Percentiles rank a stretch among this genome's conserved stretches.
phyloP scores from a whole-genome alignment of 352 stramenopile genomes.

The Elongisporangium prolatum region DNA sequence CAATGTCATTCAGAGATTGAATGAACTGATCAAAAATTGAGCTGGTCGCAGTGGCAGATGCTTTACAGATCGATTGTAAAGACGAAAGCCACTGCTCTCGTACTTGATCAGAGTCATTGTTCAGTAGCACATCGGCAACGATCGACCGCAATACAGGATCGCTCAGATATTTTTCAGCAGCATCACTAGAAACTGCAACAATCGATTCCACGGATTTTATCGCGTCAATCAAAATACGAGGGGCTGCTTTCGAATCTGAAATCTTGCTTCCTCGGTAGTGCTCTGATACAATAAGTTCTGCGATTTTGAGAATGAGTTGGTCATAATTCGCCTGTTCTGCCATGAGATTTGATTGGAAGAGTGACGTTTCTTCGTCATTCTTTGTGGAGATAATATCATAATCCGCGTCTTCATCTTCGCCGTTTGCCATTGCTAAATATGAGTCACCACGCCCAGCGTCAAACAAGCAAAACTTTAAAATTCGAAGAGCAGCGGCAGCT shows the following conservation, averaged over 20 bases:
- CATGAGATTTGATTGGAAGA: slow-evolving; percentile 36
- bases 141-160: slow-evolving; percentile 32
- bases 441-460: slow-evolving; percentile 54
- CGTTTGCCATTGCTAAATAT: slow-evolving; percentile 29
- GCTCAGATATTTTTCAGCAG: slow-evolving; percentile 63
- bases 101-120: slow-evolving; percentile 67
- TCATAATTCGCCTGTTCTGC: slow-evolving; percentile 62
- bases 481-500: slow-evolving; percentile 71
- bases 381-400: slow-evolving; percentile 11
- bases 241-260: slow-evolving; percentile 30
- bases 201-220: slow-evolving; percentile 82
- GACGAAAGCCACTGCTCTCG: slow-evolving; percentile 84
- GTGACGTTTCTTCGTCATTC: slow-evolving; percentile 5
- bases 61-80: slow-evolving; percentile 65
- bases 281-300: slow-evolving; percentile 72
- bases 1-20: slow-evolving; percentile 54
- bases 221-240: slow-evolving; percentile 79
- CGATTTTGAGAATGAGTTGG: slow-evolving; percentile 69
- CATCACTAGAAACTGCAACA: slow-evolving; percentile 57
- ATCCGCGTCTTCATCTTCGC: slow-evolving; percentile 13
- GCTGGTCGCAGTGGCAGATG: slow-evolving; percentile 28
- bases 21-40: slow-evolving; percentile 71
- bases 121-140: slow-evolving; percentile 55
- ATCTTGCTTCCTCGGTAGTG: slow-evolving; percentile 28
- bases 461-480: slow-evolving; percentile 84